phyloP scores from a whole-genome alignment of 2,329 filamentous ascomycete genomes.

The Escovopsis sp. region DNA sequence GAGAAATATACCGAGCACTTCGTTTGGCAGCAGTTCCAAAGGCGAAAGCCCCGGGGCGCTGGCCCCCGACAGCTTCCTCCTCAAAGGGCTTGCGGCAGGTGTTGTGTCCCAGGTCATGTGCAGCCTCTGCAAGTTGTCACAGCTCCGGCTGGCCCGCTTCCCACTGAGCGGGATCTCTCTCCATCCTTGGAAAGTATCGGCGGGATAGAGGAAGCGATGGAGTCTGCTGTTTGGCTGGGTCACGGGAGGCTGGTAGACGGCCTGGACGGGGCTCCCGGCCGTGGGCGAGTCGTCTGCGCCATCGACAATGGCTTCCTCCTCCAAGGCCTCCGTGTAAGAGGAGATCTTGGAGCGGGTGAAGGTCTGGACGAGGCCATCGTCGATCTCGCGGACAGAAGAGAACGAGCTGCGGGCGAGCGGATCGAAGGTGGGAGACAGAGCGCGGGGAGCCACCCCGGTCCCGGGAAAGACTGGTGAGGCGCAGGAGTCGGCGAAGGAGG shows the following conservation, averaged over 20 bases:
- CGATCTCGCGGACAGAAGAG: slow-evolving; percentile 47
- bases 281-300: slow-evolving; percentile 26
- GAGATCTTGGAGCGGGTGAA: slow-evolving; percentile 51
- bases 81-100: slow-evolving; percentile 16
- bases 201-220: slow-evolving; percentile 44
- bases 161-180: slow-evolving; percentile 46
- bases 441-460: slow-evolving; percentile 21
- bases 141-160: slow-evolving; percentile 46
- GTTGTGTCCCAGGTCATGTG: slow-evolving; percentile 37
- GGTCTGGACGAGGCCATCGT: slow-evolving; percentile 43
- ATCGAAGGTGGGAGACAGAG: slow-evolving; percentile 22
- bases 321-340: slow-evolving; percentile 35
- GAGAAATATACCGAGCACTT: slow-evolving; percentile 46
- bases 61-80: slow-evolving; percentile 15
- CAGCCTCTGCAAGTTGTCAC: slow-evolving; percentile 41
- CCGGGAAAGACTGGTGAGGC: slow-evolving; percentile 12
- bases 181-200: slow-evolving; percentile 45
- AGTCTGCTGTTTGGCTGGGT: slow-evolving; percentile 41
- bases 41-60: slow-evolving; percentile 34
- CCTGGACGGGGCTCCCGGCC: slow-evolving; percentile 26
- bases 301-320: slow-evolving; percentile 33
- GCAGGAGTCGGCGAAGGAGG: slow-evolving; percentile 6
- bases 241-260: slow-evolving; percentile 33
- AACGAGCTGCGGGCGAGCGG: slow-evolving; percentile 39
- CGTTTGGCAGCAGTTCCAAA: slow-evolving; percentile 53